A percentile compares a stretch with the other conserved stretches of the same genome.
Evolutionary conservation across 495 filamentous ascomycete genomes (phyloP).

Genomic region (Evansstolkia leycettana): DNA sequence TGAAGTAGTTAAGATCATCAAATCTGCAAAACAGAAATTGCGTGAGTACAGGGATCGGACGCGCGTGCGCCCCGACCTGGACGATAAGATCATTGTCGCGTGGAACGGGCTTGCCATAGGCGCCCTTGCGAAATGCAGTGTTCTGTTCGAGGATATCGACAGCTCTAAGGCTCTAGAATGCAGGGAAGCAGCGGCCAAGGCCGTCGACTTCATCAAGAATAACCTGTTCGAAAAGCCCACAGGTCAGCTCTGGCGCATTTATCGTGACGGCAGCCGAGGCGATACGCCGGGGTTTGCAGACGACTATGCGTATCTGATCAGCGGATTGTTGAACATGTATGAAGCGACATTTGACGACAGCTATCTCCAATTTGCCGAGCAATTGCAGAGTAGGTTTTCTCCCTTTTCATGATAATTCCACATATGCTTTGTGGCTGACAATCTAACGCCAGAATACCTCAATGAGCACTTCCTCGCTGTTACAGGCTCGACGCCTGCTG

Average conservation of each 20-base stretch:
- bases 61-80: conserved; percentile 67
- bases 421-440: conserved; percentile 8
- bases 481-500: conserved; percentile 35
- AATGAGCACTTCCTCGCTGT: conserved; percentile 56
- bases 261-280: conserved; percentile 53
- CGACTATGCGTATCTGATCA: conserved; percentile 85
- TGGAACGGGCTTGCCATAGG: conserved; percentile 90
- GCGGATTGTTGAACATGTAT: conserved; percentile 77
- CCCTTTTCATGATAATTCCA: conserved; percentile 1
- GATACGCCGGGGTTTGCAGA: conserved; percentile 76
- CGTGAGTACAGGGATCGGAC: conserved; percentile 60
- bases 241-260: conserved; percentile 62
- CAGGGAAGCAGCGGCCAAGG: conserved; percentile 50
- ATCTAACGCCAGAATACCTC: conserved; percentile 44
- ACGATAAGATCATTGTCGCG: conserved; percentile 80
- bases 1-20: conserved; percentile 62
- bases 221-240: conserved; percentile 59
- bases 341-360: conserved; percentile 72
- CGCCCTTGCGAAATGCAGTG: conserved; percentile 60
- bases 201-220: conserved; percentile 62
- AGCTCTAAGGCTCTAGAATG: conserved; percentile 45
- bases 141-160: conserved; percentile 51
- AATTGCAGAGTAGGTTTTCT: conserved; percentile 53
- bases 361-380: conserved; percentile 74
- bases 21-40: conserved; percentile 54